Evolutionary conservation across 2,329 filamentous ascomycete genomes (phyloP).

Genomic region (Calonectria pauciramosa): DNA sequence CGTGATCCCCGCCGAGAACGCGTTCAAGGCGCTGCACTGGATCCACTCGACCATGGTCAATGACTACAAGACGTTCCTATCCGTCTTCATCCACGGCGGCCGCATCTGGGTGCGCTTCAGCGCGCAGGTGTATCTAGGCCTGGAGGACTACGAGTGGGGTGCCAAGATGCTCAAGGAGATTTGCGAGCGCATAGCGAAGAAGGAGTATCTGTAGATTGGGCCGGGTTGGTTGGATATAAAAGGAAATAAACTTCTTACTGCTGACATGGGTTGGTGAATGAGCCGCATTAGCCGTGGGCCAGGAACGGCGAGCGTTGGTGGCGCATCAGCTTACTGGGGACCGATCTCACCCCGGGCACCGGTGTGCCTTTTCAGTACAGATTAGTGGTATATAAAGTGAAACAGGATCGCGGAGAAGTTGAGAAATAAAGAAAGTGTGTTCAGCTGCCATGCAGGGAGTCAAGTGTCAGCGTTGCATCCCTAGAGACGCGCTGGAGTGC

Average conservation of each 20-base stretch:
- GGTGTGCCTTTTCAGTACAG: neutral
- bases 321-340: neutral
- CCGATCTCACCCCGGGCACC: neutral
- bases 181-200: slow-evolving; percentile 55
- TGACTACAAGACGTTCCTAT: slow-evolving; percentile 80
- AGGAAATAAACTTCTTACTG: slow-evolving; percentile 1
- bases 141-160: slow-evolving; percentile 82
- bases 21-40: slow-evolving; percentile 66
- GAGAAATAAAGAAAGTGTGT: neutral
- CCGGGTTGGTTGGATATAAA: neutral
- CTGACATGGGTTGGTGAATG: neutral
- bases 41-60: slow-evolving; percentile 66
- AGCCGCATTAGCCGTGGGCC: neutral
- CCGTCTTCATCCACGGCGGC: slow-evolving; percentile 71
- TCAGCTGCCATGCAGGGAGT: neutral
- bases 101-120: slow-evolving; percentile 81
- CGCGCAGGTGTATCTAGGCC: slow-evolving; percentile 87
- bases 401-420: neutral
- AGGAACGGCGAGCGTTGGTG: neutral
- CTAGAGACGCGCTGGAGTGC: neutral
- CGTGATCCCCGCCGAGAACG: slow-evolving; percentile 49
- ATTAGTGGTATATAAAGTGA: neutral
- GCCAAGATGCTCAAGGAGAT: slow-evolving; percentile 69
- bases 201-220: slow-evolving; percentile 46
- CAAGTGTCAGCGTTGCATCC: neutral